phyloP scores from a whole-genome alignment of 441 rosid species.

The Aquilaria agallochum region DNA sequence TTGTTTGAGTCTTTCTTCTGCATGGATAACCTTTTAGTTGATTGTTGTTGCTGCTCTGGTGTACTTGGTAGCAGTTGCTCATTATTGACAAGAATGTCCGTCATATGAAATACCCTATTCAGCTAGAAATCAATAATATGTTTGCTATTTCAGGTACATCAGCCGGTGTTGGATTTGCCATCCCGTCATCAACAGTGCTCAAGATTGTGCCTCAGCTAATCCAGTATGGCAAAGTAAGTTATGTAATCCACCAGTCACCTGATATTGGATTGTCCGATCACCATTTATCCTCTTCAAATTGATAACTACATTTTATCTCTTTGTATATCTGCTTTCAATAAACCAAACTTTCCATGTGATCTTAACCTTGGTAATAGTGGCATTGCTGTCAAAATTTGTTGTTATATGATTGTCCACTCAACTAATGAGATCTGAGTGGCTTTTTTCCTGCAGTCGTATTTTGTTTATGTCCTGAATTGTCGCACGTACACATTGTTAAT shows the following conservation, averaged over 20 bases:
- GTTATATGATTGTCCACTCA: too few species aligned
- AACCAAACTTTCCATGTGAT: neutral
- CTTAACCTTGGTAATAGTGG: neutral
- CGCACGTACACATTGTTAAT: neutral
- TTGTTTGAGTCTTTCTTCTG: too few species aligned
- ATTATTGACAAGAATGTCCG: too few species aligned
- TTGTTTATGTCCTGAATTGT: neutral
- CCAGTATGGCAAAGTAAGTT: constrained; percentile 74
- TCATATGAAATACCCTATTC: too few species aligned
- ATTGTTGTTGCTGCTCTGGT: neutral
- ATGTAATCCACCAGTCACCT: constrained; percentile 2
- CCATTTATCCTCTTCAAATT: neutral
- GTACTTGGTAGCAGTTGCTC: too few species aligned
- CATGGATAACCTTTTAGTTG: too few species aligned
- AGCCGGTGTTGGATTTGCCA: constrained; percentile 97
- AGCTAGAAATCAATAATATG: neutral
- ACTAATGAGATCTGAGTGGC: too few species aligned
- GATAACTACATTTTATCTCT: neutral
- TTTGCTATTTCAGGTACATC: constrained; percentile 64
- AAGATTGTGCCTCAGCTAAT: constrained; percentile 92
- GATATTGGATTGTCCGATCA: neutral
- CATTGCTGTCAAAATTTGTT: too few species aligned
- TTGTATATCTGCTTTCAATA: neutral
- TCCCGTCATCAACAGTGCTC: constrained; percentile 84
- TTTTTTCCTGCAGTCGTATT: too few species aligned